phyloP scores from a whole-genome alignment of 192 early-diverging fungal genomes.

The Chytriomyces confervae region DNA sequence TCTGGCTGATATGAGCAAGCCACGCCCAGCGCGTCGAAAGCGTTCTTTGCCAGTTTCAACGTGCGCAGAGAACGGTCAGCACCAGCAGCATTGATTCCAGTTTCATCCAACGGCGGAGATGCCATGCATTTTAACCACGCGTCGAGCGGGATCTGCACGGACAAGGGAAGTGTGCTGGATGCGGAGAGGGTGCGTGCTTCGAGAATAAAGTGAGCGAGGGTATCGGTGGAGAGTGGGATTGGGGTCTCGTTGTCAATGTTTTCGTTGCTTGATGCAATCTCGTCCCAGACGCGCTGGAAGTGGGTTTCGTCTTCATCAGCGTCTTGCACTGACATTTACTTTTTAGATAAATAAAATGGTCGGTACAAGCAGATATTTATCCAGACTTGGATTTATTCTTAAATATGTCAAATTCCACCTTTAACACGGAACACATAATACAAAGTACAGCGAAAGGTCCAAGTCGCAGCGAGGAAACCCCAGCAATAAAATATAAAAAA shows the following conservation, averaged over 20 bases:
- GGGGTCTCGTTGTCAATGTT: too few species aligned
- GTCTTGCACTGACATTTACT: too few species aligned
- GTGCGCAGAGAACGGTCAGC: neutral
- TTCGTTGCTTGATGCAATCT: too few species aligned
- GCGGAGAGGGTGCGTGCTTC: neutral
- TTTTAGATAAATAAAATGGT: too few species aligned
- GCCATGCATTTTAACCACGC: neutral
- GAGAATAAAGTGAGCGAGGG: neutral
- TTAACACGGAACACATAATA: too few species aligned
- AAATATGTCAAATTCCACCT: too few species aligned
- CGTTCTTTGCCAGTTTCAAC: neutral
- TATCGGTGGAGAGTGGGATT: too few species aligned
- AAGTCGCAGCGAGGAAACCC: neutral
- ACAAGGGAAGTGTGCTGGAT: neutral
- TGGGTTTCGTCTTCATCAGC: too few species aligned
- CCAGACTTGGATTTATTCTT: too few species aligned
- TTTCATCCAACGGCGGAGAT: neutral
- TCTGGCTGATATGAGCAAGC: neutral
- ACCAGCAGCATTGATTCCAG: neutral
- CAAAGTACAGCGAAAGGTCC: too few species aligned
- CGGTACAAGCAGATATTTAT: too few species aligned
- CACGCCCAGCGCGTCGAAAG: neutral
- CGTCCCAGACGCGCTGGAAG: too few species aligned
- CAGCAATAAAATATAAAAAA: neutral
- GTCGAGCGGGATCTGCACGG: neutral